These are phyloP conservation scores for Amanita phalloides DNA, from an alignment of 768 basidiomycete species.

Conservation along the genomic window DNA sequence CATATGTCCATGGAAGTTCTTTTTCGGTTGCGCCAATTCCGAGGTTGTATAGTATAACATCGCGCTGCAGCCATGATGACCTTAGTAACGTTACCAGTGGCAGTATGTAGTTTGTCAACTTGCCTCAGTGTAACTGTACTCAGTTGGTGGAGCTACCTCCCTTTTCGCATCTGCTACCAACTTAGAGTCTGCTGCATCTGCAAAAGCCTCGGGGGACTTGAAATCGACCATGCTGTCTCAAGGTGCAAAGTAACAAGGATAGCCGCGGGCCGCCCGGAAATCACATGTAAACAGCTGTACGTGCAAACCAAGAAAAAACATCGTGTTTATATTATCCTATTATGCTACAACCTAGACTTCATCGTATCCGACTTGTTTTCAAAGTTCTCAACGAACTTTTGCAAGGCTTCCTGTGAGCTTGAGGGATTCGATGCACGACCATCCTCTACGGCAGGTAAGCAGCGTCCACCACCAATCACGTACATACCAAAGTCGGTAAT, in stretches of 20 bases:
- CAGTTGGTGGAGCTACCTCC: conserved; percentile 35
- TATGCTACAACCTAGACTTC: conserved; percentile 43
- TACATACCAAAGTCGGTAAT: conserved; percentile 78
- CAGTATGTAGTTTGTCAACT: neutral
- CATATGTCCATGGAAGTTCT: conserved; percentile 87
- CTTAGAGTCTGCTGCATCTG: conserved; percentile 74
- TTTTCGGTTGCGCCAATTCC: conserved; percentile 90
- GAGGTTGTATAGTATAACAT: conserved; percentile 91
- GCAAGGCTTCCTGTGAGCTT: conserved; percentile 63
- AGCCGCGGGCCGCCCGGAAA: conserved; percentile 3
- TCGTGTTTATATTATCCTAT: neutral
- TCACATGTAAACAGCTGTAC: conserved; percentile 12
- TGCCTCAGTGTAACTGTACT: conserved; percentile 70
- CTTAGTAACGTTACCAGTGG: neutral
- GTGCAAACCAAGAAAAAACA: neutral
- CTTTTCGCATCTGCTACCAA: conserved; percentile 79
- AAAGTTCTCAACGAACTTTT: conserved; percentile 50
- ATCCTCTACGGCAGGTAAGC: conserved; percentile 39
- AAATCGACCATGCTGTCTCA: conserved; percentile 24
- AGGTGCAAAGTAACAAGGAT: neutral
- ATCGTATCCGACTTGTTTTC: conserved; percentile 28
- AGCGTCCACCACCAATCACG: neutral
- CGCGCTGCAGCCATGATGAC: conserved; percentile 31
- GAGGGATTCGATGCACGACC: conserved; percentile 75
- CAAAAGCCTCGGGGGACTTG: conserved; percentile 38